Conservation (phyloP, 1,284 basidiomycete species). For the Ustilago nuda region DNA sequence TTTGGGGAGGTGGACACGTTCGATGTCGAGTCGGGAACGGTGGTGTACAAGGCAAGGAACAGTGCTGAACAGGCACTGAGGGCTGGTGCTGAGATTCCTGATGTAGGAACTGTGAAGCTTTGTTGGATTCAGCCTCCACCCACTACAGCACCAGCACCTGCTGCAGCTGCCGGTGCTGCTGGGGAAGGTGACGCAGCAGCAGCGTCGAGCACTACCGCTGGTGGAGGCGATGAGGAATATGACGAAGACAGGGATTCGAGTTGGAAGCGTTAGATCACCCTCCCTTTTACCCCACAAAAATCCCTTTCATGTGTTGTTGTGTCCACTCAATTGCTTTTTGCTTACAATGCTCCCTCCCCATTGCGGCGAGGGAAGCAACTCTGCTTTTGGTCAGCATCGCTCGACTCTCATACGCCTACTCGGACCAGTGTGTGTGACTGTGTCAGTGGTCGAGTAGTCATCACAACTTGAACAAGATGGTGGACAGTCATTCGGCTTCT, state of each 20-base stretch:
- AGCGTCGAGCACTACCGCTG: neutral
- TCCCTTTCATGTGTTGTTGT: neutral
- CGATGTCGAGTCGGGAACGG: constrained; percentile 30
- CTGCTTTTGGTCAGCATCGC: neutral
- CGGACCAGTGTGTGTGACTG: neutral
- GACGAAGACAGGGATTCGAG: constrained; percentile 57
- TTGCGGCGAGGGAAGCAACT: neutral
- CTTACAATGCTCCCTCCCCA: neutral
- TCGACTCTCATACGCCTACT: neutral
- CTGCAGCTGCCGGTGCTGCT: constrained; percentile 5
- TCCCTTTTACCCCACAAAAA: neutral
- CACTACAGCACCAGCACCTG: constrained; percentile 1
- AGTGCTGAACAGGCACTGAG: constrained; percentile 61
- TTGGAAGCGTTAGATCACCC: constrained; percentile 52
- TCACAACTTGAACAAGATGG: too few relatives aligned
- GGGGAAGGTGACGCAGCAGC: neutral
- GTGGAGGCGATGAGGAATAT: constrained; percentile 35
- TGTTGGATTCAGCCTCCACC: constrained; percentile 56
- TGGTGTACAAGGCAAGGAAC: constrained; percentile 56
- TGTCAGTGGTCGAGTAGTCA: neutral
- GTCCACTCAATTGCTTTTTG: constrained; percentile 9
- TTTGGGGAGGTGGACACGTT: constrained; percentile 60
- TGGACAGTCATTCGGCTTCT: too few relatives aligned
- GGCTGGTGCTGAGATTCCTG: constrained; percentile 55
- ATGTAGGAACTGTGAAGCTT: constrained; percentile 58